Evolutionary conservation across 1,284 basidiomycete genomes (phyloP).

Genomic region (Pulveroboletus ridleyi): DNA sequence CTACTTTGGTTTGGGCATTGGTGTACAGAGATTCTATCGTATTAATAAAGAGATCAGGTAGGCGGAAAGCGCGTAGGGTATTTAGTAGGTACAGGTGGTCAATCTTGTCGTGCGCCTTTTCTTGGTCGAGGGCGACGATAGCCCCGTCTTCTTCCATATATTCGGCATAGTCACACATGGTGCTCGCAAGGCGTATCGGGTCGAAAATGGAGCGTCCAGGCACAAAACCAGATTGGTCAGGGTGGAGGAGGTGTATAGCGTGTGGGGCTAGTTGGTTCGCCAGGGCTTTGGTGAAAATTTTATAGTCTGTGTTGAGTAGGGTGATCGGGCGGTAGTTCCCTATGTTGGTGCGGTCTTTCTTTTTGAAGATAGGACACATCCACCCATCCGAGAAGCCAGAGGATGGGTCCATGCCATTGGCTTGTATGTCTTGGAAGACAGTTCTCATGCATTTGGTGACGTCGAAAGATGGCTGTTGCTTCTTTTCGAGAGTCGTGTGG

Average conservation of each 20-base stretch:
- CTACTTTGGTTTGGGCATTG: no score
- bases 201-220: constrained; percentile 9
- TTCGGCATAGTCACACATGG: not conserved
- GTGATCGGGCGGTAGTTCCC: constrained; percentile 22
- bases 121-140: not conserved
- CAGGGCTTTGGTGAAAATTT: constrained; percentile 11
- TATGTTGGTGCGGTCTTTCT: constrained; percentile 13
- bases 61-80: no score
- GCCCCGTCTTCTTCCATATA: constrained; percentile 14
- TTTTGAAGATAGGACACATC: constrained; percentile 24
- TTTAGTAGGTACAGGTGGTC: constrained; percentile 2
- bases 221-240: constrained; percentile 13
- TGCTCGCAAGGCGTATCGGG: constrained; percentile 6
- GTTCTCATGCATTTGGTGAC: not conserved
- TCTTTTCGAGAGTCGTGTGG: no score
- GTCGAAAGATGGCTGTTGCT: not conserved
- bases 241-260: not conserved
- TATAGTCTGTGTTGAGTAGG: constrained; percentile 24
- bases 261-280: not conserved
- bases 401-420: accelerated
- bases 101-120: no score
- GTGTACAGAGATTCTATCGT: not conserved
- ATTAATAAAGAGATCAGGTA: no score
- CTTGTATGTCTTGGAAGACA: constrained; percentile 17
- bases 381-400: constrained; percentile 1